phyloP scores from a whole-genome alignment of 1,284 basidiomycete genomes.

The Moniliella sp. region DNA sequence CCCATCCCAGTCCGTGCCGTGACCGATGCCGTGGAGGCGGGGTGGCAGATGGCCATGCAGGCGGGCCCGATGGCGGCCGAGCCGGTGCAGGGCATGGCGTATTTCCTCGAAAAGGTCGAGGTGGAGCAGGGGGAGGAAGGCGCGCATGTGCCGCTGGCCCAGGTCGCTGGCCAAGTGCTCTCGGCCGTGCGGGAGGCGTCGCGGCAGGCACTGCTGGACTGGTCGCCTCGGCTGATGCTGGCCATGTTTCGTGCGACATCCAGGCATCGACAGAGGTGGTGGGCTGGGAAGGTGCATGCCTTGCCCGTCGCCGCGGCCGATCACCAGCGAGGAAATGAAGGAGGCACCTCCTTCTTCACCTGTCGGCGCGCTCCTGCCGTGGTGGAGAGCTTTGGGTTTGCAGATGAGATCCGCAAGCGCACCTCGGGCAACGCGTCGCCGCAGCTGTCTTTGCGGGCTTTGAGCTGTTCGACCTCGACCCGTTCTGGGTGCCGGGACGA shows the following conservation, averaged over 20 bases:
- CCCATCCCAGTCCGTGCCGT: conserved; percentile 8
- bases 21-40: conserved; percentile 50
- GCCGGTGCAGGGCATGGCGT: conserved; percentile 78
- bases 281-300: conserved; percentile 88
- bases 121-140: conserved; percentile 43
- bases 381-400: conserved; percentile 89
- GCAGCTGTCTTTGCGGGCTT: conserved; percentile 73
- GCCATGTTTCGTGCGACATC: conserved; percentile 98
- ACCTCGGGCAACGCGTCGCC: conserved; percentile 91
- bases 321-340: conserved; percentile 93
- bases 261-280: conserved; percentile 92
- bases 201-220: conserved; percentile 68
- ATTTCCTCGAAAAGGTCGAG: conserved; percentile 57
- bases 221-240: conserved; percentile 86
- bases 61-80: conserved; percentile 87
- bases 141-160: conserved; percentile 46
- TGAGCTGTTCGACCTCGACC: conserved; percentile 42
- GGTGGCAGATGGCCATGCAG: conserved; percentile 80
- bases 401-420: conserved; percentile 82
- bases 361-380: conserved; percentile 74
- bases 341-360: conserved; percentile 89
- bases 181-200: conserved; percentile 73
- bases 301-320: conserved; percentile 72
- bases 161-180: conserved; percentile 69
- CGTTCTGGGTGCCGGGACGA: conserved; percentile 98